Base-by-base conservation (phyloP, 129 eudicot genomes). In the Artemisia argyi region DNA sequence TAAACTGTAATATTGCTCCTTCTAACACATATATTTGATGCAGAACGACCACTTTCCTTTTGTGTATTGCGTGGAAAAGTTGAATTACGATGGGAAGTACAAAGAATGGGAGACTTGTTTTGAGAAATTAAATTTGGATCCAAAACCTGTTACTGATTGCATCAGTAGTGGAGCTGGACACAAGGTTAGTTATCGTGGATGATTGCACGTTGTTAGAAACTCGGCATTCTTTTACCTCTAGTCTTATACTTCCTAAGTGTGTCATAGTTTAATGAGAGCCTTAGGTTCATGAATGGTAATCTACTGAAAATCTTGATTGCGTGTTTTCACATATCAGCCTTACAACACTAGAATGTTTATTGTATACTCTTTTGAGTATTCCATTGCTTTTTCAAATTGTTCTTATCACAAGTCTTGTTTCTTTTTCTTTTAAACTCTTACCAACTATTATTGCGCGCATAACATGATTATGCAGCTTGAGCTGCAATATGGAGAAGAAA, bases 41-140 rank as follows among this genome's bases (percentile, higher is more conserved):
- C 94, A 94, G 99, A 81, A 75, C 28, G 91, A 83, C 58, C 79
- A 94, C 77, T 94, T 94, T 52, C 89, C 96, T 57, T 88, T 88
- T 73, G 52, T 94, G 47, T 80, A 86, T 32, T 94, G 99, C 35
- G 86, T 94, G 55, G 99, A 94, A 63, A 86, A 35, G 22, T 76
- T 90, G 52, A 85, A 82, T 20, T 73, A 84, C 60, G 76, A 90
- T 26, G 76, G 69, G 32, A 82, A 90, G 50, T 84, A 84, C 42
- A 51, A 82, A 22, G 71, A 88, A 32, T 94, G 99, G 99, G 91
- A 84, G 68, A 86, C 91, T 10, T 94, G 99, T 71, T 94, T 84
- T 69, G 70, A 73, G 77, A 84, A 81, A 60, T 60, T 94, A 86
- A 81, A 80, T 22, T 70, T 90, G 84, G 91, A 94, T 73, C 68